Conservation (phyloP, 1,284 basidiomycete species). For the Clitocybe nebularis region DNA sequence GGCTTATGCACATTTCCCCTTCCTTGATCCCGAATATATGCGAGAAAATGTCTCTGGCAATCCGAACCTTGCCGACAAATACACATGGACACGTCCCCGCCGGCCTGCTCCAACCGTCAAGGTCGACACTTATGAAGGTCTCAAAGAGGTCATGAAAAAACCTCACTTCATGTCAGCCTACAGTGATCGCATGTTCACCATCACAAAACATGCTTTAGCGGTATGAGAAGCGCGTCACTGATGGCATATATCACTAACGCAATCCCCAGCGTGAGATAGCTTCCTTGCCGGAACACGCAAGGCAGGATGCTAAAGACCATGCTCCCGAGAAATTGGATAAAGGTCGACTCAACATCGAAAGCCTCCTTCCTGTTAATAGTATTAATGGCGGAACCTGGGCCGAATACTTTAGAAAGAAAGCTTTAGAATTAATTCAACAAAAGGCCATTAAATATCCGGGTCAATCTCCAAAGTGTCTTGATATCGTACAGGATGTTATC, state of each 20-base stretch:
- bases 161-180: slow-evolving; percentile 29
- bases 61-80: slow-evolving; percentile 28
- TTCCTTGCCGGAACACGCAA: too few species aligned
- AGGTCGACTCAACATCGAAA: slow-evolving; percentile 15
- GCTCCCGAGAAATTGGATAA: slow-evolving; percentile 3
- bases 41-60: slow-evolving; percentile 28
- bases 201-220: slow-evolving; percentile 18
- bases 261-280: too few species aligned
- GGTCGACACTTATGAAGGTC: slow-evolving; percentile 30
- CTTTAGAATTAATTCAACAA: slow-evolving; percentile 32
- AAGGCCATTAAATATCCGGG: slow-evolving; percentile 34
- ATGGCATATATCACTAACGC: too few species aligned
- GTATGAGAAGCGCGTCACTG: too few species aligned
- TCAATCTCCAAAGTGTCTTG: slow-evolving; percentile 39
- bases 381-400: slow-evolving; percentile 20
- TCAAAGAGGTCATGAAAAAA: slow-evolving; percentile 32
- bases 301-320: too few species aligned
- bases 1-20: slow-evolving; percentile 63
- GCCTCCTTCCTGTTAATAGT: slow-evolving; percentile 3
- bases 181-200: slow-evolving; percentile 23
- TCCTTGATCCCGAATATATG: slow-evolving; percentile 51
- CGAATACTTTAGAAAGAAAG: slow-evolving; percentile 34
- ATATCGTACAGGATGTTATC: slow-evolving; percentile 72
- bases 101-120: slow-evolving; percentile 22
- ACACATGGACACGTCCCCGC: slow-evolving; percentile 44